Evolutionary conservation across 306 rosid species (phyloP).

Genomic region (Aeschynomene evenia): DNA sequence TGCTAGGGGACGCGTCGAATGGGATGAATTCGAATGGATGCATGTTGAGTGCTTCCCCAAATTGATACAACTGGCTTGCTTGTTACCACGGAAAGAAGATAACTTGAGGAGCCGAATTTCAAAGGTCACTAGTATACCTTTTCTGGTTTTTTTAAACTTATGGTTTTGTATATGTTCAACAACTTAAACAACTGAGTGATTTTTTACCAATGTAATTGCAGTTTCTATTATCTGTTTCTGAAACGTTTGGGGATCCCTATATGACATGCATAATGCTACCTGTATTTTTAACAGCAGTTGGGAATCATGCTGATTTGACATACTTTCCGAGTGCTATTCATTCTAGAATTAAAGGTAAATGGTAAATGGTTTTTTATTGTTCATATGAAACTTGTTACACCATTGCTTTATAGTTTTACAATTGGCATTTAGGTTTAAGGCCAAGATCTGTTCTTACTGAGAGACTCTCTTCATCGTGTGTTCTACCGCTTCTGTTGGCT

Average conservation of each 20-base stretch:
- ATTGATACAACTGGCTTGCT: slow-evolving; percentile 76
- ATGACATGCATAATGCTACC: slow-evolving; percentile 81
- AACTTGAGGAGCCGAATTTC: slow-evolving; percentile 70
- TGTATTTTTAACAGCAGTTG: slow-evolving; percentile 78
- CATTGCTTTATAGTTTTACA: slow-evolving; percentile 24
- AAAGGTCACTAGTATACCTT: slow-evolving; percentile 49
- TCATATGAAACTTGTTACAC: slow-evolving; percentile 23
- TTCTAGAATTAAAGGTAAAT: slow-evolving; percentile 73
- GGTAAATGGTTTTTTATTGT: slow-evolving; percentile 6
- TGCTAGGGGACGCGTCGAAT: slow-evolving; percentile 66
- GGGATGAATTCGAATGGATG: slow-evolving; percentile 94
- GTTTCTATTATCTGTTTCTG: slow-evolving; percentile 82
- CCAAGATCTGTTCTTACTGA: slow-evolving; percentile 65
- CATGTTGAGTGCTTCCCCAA: slow-evolving; percentile 87
- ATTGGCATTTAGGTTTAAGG: slow-evolving; percentile 53
- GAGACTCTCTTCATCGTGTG: slow-evolving; percentile 76
- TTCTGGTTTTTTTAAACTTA: slow-evolving; percentile 4
- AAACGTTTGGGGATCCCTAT: slow-evolving; percentile 81
- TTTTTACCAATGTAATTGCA: slow-evolving; percentile 48
- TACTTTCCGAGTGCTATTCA: slow-evolving; percentile 63
- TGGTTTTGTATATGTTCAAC: background rate
- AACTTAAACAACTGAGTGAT: slow-evolving; percentile 23
- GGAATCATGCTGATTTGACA: slow-evolving; percentile 72
- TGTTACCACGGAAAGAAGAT: slow-evolving; percentile 88
- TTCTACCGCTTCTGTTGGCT: slow-evolving; percentile 85